A percentile compares a stretch with the other conserved stretches of the same genome.
These are phyloP conservation scores for Prunus yedoensis DNA, from an alignment of 331 rosid genomes.

Conservation along the genomic window DNA sequence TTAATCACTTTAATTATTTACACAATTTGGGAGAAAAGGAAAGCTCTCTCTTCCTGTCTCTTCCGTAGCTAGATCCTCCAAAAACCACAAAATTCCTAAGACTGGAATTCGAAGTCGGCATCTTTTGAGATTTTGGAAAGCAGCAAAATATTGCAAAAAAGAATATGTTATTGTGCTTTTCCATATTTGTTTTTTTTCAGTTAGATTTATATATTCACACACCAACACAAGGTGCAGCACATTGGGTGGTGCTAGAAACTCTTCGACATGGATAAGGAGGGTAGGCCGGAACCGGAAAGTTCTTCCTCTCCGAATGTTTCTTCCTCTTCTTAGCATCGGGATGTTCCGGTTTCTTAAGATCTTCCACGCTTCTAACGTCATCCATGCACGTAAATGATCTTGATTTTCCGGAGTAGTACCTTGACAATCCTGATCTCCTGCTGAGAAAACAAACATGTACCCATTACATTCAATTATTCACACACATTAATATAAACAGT, in stretches of 20 bases:
- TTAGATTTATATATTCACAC: conserved; percentile 17
- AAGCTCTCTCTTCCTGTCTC: background rate
- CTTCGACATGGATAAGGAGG: conserved; percentile 53
- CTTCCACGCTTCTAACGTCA: conserved; percentile 59
- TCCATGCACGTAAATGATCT: conserved; percentile 77
- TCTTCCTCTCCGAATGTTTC: conserved; percentile 47
- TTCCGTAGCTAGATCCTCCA: conserved; percentile 5
- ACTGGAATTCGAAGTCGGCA: background rate
- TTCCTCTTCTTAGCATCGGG: conserved; percentile 65
- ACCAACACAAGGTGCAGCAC: conserved; percentile 49
- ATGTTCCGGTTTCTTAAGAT: conserved; percentile 69
- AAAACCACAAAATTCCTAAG: background rate
- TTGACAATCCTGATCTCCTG: conserved; percentile 64
- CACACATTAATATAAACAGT: too few species aligned
- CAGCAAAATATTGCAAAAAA: background rate
- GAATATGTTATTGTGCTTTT: background rate
- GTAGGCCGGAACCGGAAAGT: conserved; percentile 15
- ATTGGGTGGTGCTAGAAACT: conserved; percentile 43
- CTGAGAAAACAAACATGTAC: background rate
- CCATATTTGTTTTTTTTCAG: background rate
- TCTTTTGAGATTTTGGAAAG: background rate
- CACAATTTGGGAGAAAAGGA: background rate
- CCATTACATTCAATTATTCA: background rate
- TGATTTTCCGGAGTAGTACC: conserved; percentile 72
- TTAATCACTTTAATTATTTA: conserved; percentile 8